These are phyloP conservation scores for Fusarium verticillioides DNA, from an alignment of 2,329 filamentous ascomycete species.

Conservation along the genomic window DNA sequence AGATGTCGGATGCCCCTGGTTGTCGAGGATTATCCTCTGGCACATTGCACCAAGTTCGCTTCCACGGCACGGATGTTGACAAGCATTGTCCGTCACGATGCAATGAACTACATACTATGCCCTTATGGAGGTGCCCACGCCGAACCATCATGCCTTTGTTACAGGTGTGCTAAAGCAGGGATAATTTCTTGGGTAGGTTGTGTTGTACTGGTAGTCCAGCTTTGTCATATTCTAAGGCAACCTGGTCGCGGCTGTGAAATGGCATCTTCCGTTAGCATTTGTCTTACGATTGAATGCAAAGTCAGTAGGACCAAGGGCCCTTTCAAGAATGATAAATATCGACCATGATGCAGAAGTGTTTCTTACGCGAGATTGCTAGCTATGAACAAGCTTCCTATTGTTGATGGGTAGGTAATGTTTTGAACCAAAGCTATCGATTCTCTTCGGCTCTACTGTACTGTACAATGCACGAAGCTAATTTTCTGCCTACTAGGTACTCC, in stretches of 20 bases:
- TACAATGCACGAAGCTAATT: conserved; percentile 20
- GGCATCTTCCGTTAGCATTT: conserved; percentile 19
- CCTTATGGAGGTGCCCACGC: not conserved
- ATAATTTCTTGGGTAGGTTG: not conserved
- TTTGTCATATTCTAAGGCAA: conserved; percentile 13
- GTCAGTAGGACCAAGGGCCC: not conserved
- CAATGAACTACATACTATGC: not conserved
- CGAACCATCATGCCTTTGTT: not conserved
- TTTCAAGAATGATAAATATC: not conserved
- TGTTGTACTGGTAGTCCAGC: conserved; percentile 25
- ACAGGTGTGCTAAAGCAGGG: not conserved
- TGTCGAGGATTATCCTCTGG: conserved; percentile 32
- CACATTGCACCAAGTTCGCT: conserved; percentile 38
- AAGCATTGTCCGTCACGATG: not conserved
- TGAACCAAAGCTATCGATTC: conserved; percentile 37
- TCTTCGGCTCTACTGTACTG: conserved; percentile 15
- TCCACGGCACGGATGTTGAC: conserved; percentile 9
- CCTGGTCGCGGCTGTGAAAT: not conserved
- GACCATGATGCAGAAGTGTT: not conserved
- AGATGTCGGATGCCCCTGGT: conserved; percentile 30
- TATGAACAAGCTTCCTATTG: conserved; percentile 8
- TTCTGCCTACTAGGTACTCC: not conserved
- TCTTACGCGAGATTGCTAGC: conserved; percentile 11
- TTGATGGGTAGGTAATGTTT: conserved; percentile 29
- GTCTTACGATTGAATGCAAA: conserved; percentile 3